Percentiles rank a stretch among this genome's conserved stretches.
Evolutionary conservation across 306 rosid genomes (phyloP).

Genomic region (Quercus berberidifolia): DNA sequence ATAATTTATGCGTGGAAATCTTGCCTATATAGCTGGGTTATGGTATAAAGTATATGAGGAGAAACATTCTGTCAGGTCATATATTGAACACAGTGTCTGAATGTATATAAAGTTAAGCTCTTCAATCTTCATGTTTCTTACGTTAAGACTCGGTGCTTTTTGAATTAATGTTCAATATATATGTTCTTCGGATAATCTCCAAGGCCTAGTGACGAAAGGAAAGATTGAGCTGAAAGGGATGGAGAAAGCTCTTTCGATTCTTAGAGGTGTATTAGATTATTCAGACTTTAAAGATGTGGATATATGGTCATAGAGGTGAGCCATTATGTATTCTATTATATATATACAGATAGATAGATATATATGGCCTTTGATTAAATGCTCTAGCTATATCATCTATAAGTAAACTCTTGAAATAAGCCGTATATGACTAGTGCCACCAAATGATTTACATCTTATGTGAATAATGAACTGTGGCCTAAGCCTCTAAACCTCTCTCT

Average conservation of each 20-base stretch:
- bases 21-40: too few relatives aligned
- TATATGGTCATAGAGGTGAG: constrained; percentile 88
- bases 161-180: neutral
- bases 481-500: neutral
- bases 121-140: neutral
- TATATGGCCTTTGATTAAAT: too few relatives aligned
- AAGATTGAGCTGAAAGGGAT: constrained; percentile 64
- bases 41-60: neutral
- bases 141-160: too few relatives aligned
- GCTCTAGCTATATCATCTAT: too few relatives aligned
- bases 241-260: constrained; percentile 50
- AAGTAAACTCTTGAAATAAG: too few relatives aligned
- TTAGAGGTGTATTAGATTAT: constrained; percentile 82
- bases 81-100: too few relatives aligned
- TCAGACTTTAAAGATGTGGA: constrained; percentile 76
- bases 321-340: neutral
- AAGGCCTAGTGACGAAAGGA: constrained; percentile 57
- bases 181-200: constrained; percentile 54
- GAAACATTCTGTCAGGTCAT: neutral
- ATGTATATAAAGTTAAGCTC: neutral
- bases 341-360: too few relatives aligned
- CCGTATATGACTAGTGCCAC: too few relatives aligned
- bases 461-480: neutral
- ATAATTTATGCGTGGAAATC: too few relatives aligned
- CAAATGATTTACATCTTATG: neutral